Base-by-base conservation (phyloP, 23 red algal species). In the Gracilaria domingensis region DNA sequence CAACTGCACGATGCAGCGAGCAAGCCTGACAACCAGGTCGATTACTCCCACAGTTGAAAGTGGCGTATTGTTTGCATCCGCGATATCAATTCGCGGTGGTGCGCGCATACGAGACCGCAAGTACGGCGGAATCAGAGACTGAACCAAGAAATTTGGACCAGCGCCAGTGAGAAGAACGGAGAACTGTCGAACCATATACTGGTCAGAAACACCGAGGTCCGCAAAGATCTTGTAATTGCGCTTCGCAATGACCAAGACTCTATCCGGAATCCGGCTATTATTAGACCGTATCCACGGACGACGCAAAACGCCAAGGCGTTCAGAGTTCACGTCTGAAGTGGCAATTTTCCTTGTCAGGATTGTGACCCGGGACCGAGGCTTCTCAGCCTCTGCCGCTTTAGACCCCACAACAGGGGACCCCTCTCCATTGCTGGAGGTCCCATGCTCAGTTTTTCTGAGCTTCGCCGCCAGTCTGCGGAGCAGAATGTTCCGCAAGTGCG, bases 331-430 rank as follows among this genome's bases (percentile, higher is more conserved):
- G 64, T 69, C 64, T 11, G 1, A 37, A 7, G 5, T 32, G 25
- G 75, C 75, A 29, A 79, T 48, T 36, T 79, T 53, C 75, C 40
- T 79, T 20, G 75, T 55, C 51, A 79, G 75, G 75, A 79, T 53
- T 3, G 75, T 53, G 51, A 79, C 47, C 39, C 25, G 40, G 38
- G 40, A 79, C 0, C 25, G 40, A 79, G 75, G 51, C 51, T 11
- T 49, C 11, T 4, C 26, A 29, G 75, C 47, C 75, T 30, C 13
- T 4, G 75, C 13, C 36, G 26, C 39, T 0, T 79, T 17, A 4
- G 13, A 79, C 4, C n/a, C 17, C 29, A n/a, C n/a, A n/a, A n/a
- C n/a, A n/a, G n/a, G n/a, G n/a, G 6, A 51, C 30, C n/a, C n/a
- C n/a, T n/a, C 18, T 79, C 38, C 4, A 30, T 16, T 30, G 39